Evolutionary conservation across 78 protist genomes (phyloP).

Genomic region (Dictyostelium capitatum): DNA sequence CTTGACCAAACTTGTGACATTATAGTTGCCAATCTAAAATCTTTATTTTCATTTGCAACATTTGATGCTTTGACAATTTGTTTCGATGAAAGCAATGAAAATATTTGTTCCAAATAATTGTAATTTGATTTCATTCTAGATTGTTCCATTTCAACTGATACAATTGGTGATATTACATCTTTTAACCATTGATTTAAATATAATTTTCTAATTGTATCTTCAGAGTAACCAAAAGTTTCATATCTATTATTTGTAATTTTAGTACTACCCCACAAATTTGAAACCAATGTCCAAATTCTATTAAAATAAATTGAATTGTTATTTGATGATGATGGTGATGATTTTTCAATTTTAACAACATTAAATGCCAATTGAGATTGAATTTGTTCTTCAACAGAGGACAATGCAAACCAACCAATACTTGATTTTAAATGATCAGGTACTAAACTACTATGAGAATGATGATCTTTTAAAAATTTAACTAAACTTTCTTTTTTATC

Average conservation of each 20-base stretch:
- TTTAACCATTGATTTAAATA: constrained; percentile 76
- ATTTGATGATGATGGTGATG: neutral
- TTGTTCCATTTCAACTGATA: constrained; percentile 22
- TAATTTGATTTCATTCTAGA: neutral
- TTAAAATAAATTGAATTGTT: neutral
- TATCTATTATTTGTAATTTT: neutral
- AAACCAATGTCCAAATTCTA: constrained; percentile 57
- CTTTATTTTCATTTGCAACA: constrained; percentile 40
- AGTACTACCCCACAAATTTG: constrained; percentile 42
- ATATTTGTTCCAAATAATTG: constrained; percentile 31
- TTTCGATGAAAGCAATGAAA: constrained; percentile 37
- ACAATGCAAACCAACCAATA: constrained; percentile 48
- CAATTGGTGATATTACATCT: constrained; percentile 32
- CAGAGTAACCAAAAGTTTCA: neutral
- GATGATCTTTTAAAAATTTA: constrained; percentile 29
- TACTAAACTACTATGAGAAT: constrained; percentile 15
- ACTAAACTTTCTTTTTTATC: neutral
- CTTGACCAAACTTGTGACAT: constrained; percentile 63
- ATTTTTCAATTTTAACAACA: neutral
- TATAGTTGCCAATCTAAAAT: constrained; percentile 63
- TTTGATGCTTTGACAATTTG: constrained; percentile 31
- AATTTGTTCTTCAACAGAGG: constrained; percentile 63
- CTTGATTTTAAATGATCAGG: neutral
- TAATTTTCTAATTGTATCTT: constrained; percentile 50
- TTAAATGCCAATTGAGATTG: neutral